Evolutionary conservation across 2,329 filamentous ascomycete species (phyloP).

Genomic region (Sphaerulina vaccinii): DNA sequence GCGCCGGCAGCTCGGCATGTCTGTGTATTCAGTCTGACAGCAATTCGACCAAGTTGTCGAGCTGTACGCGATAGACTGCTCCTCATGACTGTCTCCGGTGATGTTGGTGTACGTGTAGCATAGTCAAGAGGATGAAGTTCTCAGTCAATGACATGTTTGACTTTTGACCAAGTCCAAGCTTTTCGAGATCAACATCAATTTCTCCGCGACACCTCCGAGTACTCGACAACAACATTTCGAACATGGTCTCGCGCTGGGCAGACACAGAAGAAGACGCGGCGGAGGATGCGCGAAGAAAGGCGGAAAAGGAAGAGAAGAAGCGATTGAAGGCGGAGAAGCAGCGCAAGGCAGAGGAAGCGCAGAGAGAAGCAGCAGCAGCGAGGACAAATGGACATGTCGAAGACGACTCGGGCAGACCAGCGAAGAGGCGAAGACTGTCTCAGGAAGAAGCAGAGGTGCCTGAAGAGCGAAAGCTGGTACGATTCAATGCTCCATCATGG

Average conservation of each 20-base stretch:
- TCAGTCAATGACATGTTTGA: conserved; percentile 10
- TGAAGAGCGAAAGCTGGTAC: conserved; percentile 60
- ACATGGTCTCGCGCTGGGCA: conserved; percentile 74
- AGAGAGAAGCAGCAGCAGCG: conserved; percentile 34
- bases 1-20: conserved; percentile 31
- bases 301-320: conserved; percentile 87
- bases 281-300: conserved; percentile 68
- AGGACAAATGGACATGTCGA: conserved; percentile 28
- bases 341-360: conserved; percentile 59
- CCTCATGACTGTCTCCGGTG: conserved; percentile 26
- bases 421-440: conserved; percentile 63
- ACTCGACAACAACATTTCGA: conserved; percentile 3
- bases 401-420: conserved; percentile 44
- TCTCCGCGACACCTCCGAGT: conserved; percentile 5
- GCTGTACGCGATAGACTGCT: conserved; percentile 29
- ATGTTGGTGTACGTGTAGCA: background rate
- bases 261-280: conserved; percentile 78
- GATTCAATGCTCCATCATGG: conserved; percentile 69
- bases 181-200: background rate
- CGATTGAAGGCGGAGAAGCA: conserved; percentile 79
- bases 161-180: conserved; percentile 7
- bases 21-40: background rate
- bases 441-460: conserved; percentile 43
- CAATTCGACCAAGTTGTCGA: conserved; percentile 28
- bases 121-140: background rate